phyloP scores from a whole-genome alignment of 2,329 filamentous ascomycete genomes.

The Calonectria fujianensis region DNA sequence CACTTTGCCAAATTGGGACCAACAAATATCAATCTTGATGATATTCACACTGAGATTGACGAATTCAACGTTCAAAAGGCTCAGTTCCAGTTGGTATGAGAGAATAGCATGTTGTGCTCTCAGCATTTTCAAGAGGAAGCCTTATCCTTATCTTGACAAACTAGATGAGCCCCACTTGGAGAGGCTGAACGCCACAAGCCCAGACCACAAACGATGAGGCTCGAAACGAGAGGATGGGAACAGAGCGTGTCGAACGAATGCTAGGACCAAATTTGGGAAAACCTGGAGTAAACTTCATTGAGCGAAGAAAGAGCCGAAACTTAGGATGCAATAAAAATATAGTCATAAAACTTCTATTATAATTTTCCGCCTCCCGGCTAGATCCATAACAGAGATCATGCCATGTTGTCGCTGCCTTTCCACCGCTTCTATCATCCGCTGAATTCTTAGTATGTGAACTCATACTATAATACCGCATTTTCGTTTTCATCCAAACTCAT shows the following conservation, averaged over 20 bases:
- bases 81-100: neutral
- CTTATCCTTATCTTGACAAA: neutral
- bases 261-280: neutral
- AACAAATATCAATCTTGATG: neutral
- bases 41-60: neutral
- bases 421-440: neutral
- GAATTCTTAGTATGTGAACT: neutral
- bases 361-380: neutral
- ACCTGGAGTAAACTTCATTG: neutral
- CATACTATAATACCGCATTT: neutral
- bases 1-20: neutral
- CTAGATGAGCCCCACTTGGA: neutral
- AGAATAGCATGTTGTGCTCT: neutral
- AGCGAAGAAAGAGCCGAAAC: neutral
- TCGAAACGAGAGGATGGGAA: neutral
- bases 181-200: neutral
- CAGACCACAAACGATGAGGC: neutral
- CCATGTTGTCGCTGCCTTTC: neutral
- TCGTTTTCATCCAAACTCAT: neutral
- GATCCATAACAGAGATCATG: neutral
- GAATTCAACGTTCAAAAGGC: no score
- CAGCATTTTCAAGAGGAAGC: neutral
- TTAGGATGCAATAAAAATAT: neutral
- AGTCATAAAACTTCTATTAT: neutral
- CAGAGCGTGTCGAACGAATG: neutral